These are phyloP conservation scores for Mortierella hygrophila DNA, from an alignment of 192 early-diverging fungal genomes.

Conservation along the genomic window DNA sequence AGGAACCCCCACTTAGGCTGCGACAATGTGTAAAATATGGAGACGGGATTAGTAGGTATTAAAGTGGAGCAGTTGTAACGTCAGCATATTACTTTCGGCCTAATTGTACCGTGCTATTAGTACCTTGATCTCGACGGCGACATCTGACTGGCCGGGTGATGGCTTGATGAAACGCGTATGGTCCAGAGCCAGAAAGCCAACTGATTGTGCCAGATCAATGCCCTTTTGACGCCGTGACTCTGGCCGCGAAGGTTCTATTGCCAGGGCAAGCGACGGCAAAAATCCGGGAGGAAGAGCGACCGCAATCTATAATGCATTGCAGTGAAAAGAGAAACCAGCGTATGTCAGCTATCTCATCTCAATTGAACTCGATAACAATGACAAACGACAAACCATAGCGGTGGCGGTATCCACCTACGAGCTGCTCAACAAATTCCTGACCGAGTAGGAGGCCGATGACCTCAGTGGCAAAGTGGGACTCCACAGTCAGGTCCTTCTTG, in stretches of 20 bases:
- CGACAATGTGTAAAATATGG: background rate
- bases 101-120: background rate
- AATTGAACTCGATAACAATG: background rate
- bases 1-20: slow-evolving; percentile 85
- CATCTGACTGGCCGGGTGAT: slow-evolving; percentile 22
- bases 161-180: slow-evolving; percentile 46
- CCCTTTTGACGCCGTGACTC: slow-evolving; percentile 53
- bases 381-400: background rate
- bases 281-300: slow-evolving; percentile 53
- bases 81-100: background rate
- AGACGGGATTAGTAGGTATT: background rate
- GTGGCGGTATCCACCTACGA: slow-evolving; percentile 28
- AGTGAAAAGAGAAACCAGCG: background rate
- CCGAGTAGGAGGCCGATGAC: slow-evolving; percentile 66
- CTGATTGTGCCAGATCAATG: slow-evolving; percentile 60
- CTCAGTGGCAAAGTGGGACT: slow-evolving; percentile 41
- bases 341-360: background rate
- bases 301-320: slow-evolving; percentile 27
- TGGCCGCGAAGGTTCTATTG: slow-evolving; percentile 57
- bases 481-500: slow-evolving; percentile 18
- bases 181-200: slow-evolving; percentile 63
- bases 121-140: slow-evolving; percentile 71
- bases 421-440: slow-evolving; percentile 59
- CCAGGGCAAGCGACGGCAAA: slow-evolving; percentile 50
- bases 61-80: background rate